Conservation (phyloP, 2,329 filamentous ascomycete species). For the Alternaria viburni region DNA sequence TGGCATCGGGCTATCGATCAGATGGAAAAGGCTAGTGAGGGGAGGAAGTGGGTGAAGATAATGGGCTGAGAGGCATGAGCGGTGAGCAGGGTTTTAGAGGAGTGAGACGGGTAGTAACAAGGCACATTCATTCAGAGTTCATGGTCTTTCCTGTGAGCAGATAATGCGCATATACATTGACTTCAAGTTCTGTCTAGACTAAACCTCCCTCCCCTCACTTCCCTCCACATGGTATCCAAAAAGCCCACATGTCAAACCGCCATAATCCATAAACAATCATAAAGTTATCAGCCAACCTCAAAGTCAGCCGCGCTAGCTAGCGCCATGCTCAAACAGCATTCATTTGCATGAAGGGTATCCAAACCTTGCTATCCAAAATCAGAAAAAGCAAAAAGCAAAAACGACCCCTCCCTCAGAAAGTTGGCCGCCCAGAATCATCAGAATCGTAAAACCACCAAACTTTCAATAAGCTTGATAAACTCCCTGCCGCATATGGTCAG, state of each 20-base stretch:
- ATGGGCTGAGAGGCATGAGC: accelerated
- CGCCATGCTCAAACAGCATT: constrained; percentile 5
- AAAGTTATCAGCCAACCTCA: not conserved
- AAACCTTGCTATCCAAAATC: constrained; percentile 6
- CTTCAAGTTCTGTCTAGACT: constrained; percentile 5
- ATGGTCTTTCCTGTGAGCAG: not conserved
- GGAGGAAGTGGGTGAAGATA: not conserved
- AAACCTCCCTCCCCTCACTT: not conserved
- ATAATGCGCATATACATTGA: constrained; percentile 15
- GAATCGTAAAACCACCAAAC: constrained; percentile 20
- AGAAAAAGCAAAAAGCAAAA: not conserved
- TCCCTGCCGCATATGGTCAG: constrained; percentile 21
- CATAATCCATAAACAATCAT: not conserved
- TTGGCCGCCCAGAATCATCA: constrained; percentile 7
- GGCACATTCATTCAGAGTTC: not conserved
- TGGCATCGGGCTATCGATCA: not conserved
- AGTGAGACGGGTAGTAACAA: not conserved
- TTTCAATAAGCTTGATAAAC: constrained; percentile 2
- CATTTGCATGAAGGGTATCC: constrained; percentile 22
- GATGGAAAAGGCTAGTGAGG: not conserved
- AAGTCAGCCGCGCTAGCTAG: constrained; percentile 1
- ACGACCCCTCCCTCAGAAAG: not conserved
- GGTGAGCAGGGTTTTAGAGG: not conserved
- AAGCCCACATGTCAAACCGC: not conserved
- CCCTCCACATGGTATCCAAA: not conserved